A percentile compares a stretch with the other conserved stretches of the same genome.
phyloP scores from a whole-genome alignment of 176 grass and related monocot species.

The Tuctoria greenei region DNA sequence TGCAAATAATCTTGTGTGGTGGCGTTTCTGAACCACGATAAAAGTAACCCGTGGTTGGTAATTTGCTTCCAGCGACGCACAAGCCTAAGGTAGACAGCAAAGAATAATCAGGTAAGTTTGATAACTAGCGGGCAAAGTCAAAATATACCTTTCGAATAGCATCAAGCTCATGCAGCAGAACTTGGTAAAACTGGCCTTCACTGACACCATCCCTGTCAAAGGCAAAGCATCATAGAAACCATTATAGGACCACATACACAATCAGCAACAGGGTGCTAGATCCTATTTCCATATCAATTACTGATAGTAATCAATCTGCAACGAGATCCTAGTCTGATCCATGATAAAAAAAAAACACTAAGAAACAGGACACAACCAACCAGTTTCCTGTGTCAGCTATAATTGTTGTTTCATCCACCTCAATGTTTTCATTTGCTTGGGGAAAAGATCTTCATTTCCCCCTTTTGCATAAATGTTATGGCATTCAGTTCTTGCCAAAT shows the following conservation, averaged over 20 bases:
- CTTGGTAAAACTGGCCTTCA: constrained; percentile 93
- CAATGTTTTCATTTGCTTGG: neutral
- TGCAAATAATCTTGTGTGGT: constrained; percentile 87
- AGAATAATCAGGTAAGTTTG: neutral
- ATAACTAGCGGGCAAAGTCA: neutral
- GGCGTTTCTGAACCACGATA: constrained; percentile 88
- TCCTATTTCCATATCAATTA: neutral
- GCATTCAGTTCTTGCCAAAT: neutral
- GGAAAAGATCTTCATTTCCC: neutral
- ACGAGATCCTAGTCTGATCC: neutral
- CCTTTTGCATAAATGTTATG: neutral
- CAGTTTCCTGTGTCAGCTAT: neutral
- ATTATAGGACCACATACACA: neutral
- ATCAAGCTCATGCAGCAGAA: constrained; percentile 78
- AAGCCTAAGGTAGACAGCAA: constrained; percentile 53
- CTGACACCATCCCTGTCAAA: constrained; percentile 80
- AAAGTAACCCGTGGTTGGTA: constrained; percentile 83
- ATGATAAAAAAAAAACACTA: neutral
- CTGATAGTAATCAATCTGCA: neutral
- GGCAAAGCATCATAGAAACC: neutral
- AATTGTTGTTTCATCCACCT: neutral
- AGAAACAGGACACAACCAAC: neutral
- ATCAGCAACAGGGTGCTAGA: neutral
- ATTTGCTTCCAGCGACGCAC: constrained; percentile 75
- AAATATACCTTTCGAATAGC: constrained; percentile 68